Base-by-base conservation (phyloP, 2,329 filamentous ascomycete genomes). In the Aspergillus tamarii region DNA sequence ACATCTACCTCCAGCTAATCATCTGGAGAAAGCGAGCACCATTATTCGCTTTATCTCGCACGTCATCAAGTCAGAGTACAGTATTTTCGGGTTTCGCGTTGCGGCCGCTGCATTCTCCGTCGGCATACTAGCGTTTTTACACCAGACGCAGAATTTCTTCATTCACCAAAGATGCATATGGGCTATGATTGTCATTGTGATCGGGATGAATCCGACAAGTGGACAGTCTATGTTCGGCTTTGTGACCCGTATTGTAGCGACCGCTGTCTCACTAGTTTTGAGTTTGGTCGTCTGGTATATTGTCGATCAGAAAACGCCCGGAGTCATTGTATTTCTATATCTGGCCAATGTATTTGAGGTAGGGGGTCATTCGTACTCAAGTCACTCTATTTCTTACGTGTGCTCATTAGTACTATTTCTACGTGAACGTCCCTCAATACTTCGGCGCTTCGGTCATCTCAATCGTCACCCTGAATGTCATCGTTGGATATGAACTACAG, bases 401-500 rank as follows among this genome's bases (percentile, higher is more conserved):
- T 39, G 1, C 12, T 50, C n/a, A 16, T 8, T 39, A 77, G 62
- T 86, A 88, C 71, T 92, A 90, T 72, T 86, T 91, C 62, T 84
- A 90, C 46, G 65, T 92, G n/a, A 92, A 91, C 73, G 84, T 83
- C 54, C 87, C 89, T 0, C 83, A 86, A 4, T 87, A 91, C 64
- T 81, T 88, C 12, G 84, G 88, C 1, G 84, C 87, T 2, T 82
- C 83, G 23, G 81, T 91, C 60, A 85, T 91, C 34, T 82, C 78
- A 46, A 84, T 87, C 26, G 80, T 89, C 54, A 88, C 87, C 0
- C 80, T 87, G 64, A 83, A 88, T 34, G 74, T 89, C 57, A 88
- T 90, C 43, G 81, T 91, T 50, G 88, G 90, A n/a, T 93, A 93
- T 70, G 90, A 92, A 74, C 82, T 93, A 0, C 88, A 93, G 65